A percentile compares a stretch with the other conserved stretches of the same genome.
phyloP scores from a whole-genome alignment of 108 stramenopile species.

The Cyclotella kingstonii region DNA sequence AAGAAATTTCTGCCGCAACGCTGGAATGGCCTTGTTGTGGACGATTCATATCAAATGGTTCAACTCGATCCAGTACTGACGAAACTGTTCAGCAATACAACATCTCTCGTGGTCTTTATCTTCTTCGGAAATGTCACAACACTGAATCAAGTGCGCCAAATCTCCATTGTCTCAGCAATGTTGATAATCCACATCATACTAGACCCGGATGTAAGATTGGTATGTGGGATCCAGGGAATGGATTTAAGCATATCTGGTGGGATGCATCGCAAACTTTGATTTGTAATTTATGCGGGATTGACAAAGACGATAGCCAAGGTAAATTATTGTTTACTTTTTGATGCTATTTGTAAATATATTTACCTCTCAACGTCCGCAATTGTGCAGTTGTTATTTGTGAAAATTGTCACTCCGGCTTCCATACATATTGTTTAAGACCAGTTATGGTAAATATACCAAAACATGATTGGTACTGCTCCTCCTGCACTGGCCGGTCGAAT shows the following conservation, averaged over 20 bases:
- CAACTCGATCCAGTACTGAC: slow-evolving; percentile 3
- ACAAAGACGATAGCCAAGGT: slow-evolving; percentile 39
- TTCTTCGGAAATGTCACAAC: slow-evolving; percentile 15
- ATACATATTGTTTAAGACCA: slow-evolving; percentile 49
- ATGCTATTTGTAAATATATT: neutral
- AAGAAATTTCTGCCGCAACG: slow-evolving; percentile 12
- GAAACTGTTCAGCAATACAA: slow-evolving; percentile 8
- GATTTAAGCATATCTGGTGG: slow-evolving; percentile 18
- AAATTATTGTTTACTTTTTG: neutral
- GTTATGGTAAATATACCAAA: slow-evolving; percentile 51
- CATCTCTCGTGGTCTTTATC: slow-evolving; percentile 24
- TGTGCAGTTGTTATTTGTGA: slow-evolving; percentile 47
- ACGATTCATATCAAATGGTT: neutral
- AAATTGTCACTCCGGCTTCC: slow-evolving; percentile 44
- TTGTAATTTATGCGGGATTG: slow-evolving; percentile 35
- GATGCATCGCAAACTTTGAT: slow-evolving; percentile 32
- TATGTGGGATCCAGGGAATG: slow-evolving; percentile 34
- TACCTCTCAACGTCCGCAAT: neutral
- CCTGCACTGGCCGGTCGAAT: slow-evolving; percentile 18
- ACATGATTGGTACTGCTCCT: slow-evolving; percentile 40
- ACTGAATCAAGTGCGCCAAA: neutral
- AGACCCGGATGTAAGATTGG: slow-evolving; percentile 25
- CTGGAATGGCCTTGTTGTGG: slow-evolving; percentile 38
- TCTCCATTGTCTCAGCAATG: slow-evolving; percentile 8
- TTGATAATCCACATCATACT: slow-evolving; percentile 25